Conservation (phyloP, 768 basidiomycete species). For the Tylopilus sp. region DNA sequence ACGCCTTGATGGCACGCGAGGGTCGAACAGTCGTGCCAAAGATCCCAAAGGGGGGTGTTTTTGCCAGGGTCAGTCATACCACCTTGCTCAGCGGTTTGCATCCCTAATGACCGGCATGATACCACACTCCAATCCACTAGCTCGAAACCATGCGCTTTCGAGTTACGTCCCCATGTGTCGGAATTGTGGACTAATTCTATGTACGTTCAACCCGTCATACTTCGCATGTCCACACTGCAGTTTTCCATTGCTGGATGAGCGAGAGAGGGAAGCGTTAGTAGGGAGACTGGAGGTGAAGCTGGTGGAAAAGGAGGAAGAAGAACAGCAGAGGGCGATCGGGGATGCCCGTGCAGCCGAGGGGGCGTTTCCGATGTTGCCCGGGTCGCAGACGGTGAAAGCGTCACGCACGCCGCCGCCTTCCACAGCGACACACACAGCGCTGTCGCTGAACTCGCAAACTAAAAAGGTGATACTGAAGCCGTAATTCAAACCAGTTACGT, state of each 20-base stretch:
- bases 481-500: too few species aligned
- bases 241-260: slow-evolving; percentile 34
- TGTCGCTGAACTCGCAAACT: slow-evolving; percentile 54
- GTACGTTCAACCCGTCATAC: slow-evolving; percentile 51
- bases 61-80: too few species aligned
- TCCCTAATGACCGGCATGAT: too few species aligned
- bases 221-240: slow-evolving; percentile 55
- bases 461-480: slow-evolving; percentile 48
- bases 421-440: slow-evolving; percentile 53
- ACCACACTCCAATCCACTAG: too few species aligned
- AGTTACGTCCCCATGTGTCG: slow-evolving; percentile 53
- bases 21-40: too few species aligned
- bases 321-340: slow-evolving; percentile 42
- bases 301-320: slow-evolving; percentile 45
- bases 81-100: too few species aligned
- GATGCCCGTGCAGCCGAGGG: slow-evolving; percentile 51
- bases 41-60: too few species aligned
- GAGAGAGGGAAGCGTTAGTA: slow-evolving; percentile 36
- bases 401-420: slow-evolving; percentile 22
- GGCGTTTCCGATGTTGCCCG: slow-evolving; percentile 57
- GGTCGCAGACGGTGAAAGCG: slow-evolving; percentile 9
- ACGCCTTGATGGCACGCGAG: too few species aligned
- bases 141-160: slow-evolving; percentile 60
- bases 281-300: slow-evolving; percentile 44
- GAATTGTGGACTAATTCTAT: slow-evolving; percentile 61